Evolutionary conservation across 257 asterid species (phyloP).

Genomic region (Fraxinus americana): DNA sequence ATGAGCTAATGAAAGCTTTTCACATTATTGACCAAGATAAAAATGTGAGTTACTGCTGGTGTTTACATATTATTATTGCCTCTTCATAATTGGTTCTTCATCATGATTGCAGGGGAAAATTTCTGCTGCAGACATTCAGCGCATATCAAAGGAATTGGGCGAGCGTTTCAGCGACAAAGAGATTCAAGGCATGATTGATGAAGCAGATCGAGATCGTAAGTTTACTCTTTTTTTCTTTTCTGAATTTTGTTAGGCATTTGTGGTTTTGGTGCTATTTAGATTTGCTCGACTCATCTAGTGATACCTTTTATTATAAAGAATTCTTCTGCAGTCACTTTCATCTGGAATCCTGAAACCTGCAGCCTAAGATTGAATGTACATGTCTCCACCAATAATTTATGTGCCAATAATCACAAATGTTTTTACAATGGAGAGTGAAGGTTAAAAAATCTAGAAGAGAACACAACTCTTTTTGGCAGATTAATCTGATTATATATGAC

Average conservation of each 20-base stretch:
- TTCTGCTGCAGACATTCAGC: conserved; percentile 85
- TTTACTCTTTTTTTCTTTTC: conserved; percentile 23
- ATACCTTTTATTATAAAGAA: neutral
- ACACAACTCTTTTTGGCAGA: neutral
- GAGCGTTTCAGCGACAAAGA: conserved; percentile 71
- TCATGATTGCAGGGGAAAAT: conserved; percentile 73
- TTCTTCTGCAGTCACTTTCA: neutral
- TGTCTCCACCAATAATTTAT: neutral
- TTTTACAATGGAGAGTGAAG: neutral
- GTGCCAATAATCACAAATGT: neutral
- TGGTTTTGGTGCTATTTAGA: conserved; percentile 7
- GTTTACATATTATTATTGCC: conserved; percentile 14
- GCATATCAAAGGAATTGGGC: conserved; percentile 78
- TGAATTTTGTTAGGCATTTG: neutral
- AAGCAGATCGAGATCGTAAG: conserved; percentile 94
- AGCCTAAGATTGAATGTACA: neutral
- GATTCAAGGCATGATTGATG: conserved; percentile 91
- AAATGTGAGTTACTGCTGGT: conserved; percentile 49
- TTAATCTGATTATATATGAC: neutral
- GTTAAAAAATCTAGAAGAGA: neutral
- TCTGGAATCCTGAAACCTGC: neutral
- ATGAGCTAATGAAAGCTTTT: conserved; percentile 88
- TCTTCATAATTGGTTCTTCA: conserved; percentile 25
- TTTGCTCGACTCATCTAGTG: neutral
- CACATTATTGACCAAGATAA: conserved; percentile 84